A percentile compares a stretch with the other conserved stretches of the same genome.
These are phyloP conservation scores for Allantophomopsis lycopodina DNA, from an alignment of 2,329 filamentous ascomycete genomes.

Conservation along the genomic window DNA sequence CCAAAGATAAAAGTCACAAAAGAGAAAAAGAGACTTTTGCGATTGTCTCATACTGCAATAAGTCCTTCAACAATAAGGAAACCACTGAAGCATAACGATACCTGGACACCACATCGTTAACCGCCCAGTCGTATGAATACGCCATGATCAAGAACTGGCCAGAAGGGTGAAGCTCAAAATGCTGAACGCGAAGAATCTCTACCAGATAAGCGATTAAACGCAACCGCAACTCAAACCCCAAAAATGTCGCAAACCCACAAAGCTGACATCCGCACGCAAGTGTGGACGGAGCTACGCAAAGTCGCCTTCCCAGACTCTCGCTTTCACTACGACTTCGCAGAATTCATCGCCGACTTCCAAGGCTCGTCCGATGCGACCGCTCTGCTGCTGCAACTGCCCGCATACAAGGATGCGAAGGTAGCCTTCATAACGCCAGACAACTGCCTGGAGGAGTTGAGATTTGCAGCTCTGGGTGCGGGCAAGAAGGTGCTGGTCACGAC, in stretches of 20 bases:
- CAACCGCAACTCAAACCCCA: too few species aligned
- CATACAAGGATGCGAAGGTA: constrained; percentile 14
- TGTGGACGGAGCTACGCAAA: constrained; percentile 2
- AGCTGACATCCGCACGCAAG: neutral
- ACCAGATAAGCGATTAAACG: too few species aligned
- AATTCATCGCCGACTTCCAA: constrained; percentile 22
- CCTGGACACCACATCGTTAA: too few species aligned
- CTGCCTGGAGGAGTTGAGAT: constrained; percentile 20
- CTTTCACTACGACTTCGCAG: constrained; percentile 21
- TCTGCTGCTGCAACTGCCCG: constrained; percentile 13
- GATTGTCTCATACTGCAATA: too few species aligned
- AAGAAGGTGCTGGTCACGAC: constrained; percentile 22
- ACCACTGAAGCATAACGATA: too few species aligned
- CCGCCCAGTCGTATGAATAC: too few species aligned
- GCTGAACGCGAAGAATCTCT: too few species aligned
- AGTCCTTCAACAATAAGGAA: too few species aligned
- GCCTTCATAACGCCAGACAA: constrained; percentile 23
- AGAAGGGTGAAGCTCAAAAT: too few species aligned
- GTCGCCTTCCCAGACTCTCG: constrained; percentile 23
- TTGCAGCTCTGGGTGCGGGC: constrained; percentile 19
- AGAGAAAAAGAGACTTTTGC: too few species aligned
- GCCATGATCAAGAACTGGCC: too few species aligned
- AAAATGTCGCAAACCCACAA: neutral
- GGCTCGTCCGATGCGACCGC: constrained; percentile 14
- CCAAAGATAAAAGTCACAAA: too few species aligned